Conservation (phyloP, 345 rosid genomes). For the Garcia nutans region DNA sequence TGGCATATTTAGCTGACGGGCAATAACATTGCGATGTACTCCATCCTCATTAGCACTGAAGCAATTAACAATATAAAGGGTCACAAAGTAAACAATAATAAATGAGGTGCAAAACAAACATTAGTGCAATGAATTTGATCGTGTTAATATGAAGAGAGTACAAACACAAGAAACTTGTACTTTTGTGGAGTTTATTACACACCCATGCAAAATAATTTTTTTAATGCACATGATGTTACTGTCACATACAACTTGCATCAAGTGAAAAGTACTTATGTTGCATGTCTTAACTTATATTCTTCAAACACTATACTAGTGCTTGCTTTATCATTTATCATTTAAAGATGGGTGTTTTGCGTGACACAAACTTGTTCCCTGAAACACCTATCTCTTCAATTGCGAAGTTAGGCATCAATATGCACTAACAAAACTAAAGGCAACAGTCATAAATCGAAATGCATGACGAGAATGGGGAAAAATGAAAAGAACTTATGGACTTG, state of each 20-base stretch:
- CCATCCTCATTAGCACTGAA: conserved; percentile 63
- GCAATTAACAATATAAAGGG: background rate
- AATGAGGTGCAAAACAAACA: background rate
- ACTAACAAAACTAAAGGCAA: background rate
- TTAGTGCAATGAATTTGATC: background rate
- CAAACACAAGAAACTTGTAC: too few relatives aligned
- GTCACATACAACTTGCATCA: background rate
- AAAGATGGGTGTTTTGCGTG: too few relatives aligned
- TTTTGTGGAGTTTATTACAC: background rate
- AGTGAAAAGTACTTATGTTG: background rate
- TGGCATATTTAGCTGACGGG: conserved; percentile 59
- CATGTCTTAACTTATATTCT: background rate
- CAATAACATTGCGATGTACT: conserved; percentile 50
- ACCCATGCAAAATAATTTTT: too few relatives aligned
- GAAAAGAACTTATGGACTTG: background rate
- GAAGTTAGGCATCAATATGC: too few relatives aligned
- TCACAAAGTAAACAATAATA: background rate
- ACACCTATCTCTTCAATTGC: background rate
- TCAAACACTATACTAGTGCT: background rate
- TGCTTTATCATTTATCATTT: background rate
- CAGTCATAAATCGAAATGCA: background rate
- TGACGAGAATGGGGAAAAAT: too few relatives aligned
- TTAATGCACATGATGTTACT: too few relatives aligned
- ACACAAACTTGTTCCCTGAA: background rate
- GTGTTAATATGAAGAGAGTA: too few relatives aligned